A percentile compares a stretch with the other conserved stretches of the same genome.
Evolutionary conservation across 768 basidiomycete species (phyloP).

Genomic region (Tulasnella sp.): DNA sequence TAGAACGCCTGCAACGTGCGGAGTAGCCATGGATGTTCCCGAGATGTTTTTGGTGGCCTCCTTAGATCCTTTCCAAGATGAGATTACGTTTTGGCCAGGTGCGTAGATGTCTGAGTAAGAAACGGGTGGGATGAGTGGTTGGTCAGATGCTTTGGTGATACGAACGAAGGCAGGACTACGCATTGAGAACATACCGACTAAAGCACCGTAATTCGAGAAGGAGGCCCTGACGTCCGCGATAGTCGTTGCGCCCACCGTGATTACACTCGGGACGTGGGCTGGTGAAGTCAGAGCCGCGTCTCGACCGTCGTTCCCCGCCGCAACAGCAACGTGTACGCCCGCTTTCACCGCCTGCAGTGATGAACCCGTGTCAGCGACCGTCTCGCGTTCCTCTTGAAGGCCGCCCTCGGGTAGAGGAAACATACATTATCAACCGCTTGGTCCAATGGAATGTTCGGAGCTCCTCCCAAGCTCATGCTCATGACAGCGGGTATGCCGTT

Average conservation of each 20-base stretch:
- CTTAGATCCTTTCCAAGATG: slow-evolving; percentile 31
- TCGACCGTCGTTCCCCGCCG: slow-evolving; percentile 37
- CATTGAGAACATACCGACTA: not conserved
- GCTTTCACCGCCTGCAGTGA: slow-evolving; percentile 22
- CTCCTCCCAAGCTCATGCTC: slow-evolving; percentile 48
- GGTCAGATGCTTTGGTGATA: not conserved
- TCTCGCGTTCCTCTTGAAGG: not conserved
- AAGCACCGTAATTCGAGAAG: slow-evolving; percentile 59
- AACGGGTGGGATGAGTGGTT: not conserved
- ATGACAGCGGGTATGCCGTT: slow-evolving; percentile 45
- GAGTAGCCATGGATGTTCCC: slow-evolving; percentile 36
- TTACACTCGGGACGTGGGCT: slow-evolving; percentile 36
- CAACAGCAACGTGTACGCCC: slow-evolving; percentile 36
- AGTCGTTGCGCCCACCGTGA: slow-evolving; percentile 47
- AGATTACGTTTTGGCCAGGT: slow-evolving; percentile 35
- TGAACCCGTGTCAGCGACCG: not conserved
- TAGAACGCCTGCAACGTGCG: slow-evolving; percentile 28
- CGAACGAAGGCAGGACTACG: not conserved
- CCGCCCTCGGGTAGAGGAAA: not conserved
- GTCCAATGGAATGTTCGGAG: slow-evolving; percentile 42
- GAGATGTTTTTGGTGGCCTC: slow-evolving; percentile 24
- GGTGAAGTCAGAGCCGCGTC: slow-evolving; percentile 36
- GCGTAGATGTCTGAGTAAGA: slow-evolving; percentile 33
- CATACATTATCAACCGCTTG: slow-evolving; percentile 42
- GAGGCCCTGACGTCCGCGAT: slow-evolving; percentile 79